Evolutionary conservation across 495 filamentous ascomycete species (phyloP), one percentile per base, ranked within the genome.

Genomic region (Talaromyces stipitatus): DNA sequence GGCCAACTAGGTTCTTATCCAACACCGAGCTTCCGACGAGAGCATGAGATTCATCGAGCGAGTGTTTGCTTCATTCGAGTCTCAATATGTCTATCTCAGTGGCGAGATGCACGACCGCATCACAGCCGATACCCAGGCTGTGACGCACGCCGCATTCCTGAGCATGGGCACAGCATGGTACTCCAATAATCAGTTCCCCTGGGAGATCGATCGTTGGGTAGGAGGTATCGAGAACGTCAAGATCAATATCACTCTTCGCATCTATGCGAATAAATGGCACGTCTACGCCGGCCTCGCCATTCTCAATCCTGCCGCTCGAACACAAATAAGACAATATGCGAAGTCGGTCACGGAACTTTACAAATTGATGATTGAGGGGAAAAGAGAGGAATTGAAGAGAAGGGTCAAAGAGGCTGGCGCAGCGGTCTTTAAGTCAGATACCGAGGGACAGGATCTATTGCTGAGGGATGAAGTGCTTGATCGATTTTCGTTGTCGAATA

Each of bases 191-290:
- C 90, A 97, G 63, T 97, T 96, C 63, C 94, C 94, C 2, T 98
- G 94, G 94, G 94, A 98, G 61, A 84, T 89, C 46, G 81, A 84
- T 6, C 90, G 92, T 57, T 98, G 96, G 75, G 81, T 95, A 3
- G 92, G 94, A 52, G 94, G 95, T 23, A 96, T 98, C 66, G 94
- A 98, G 74, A 98, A 98, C 71, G 90, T 97, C 66, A 98, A 98
- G 75, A 97, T 97, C 72, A 98, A 98, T 71, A 83, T 97, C 59
- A 97, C 90, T 36, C 72, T 98, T 59, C 90, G 94, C 62, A 98
- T 98, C 70, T 98, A 97, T 74, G 85, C 88, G 57, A 95, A 95
- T 69, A 97, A 97, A 70, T 98, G 94, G 94, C 94, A 98, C 71
- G 94, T 98, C 55, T 98, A 98, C 69, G 94, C 94, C 29, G 94